Conservation (phyloP, 1,139 yeast genomes). For the Nakaseomyces sp. region DNA sequence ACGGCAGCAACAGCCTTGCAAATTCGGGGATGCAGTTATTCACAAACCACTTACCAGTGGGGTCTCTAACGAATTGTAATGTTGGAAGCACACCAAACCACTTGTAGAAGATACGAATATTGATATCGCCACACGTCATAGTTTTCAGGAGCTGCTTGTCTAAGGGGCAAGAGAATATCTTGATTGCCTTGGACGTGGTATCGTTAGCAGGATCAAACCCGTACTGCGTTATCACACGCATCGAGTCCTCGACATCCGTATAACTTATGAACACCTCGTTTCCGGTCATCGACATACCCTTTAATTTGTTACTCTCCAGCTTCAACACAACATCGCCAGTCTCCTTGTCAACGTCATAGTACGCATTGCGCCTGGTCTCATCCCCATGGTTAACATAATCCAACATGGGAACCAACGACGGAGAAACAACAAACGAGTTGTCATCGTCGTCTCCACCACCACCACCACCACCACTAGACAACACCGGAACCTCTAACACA, state of each 20-base stretch:
- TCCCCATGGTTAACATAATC: conserved; percentile 58
- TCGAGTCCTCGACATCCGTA: conserved; percentile 40
- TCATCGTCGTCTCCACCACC: too few species aligned
- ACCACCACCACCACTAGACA: background rate
- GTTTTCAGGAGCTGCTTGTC: background rate
- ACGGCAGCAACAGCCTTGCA: background rate
- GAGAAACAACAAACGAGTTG: conserved; percentile 37
- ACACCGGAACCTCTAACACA: conserved; percentile 52
- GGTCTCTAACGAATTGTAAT: background rate
- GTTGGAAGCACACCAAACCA: conserved; percentile 1
- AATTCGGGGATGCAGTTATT: background rate
- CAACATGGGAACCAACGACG: conserved; percentile 54
- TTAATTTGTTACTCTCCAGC: conserved; percentile 19
- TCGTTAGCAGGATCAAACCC: conserved; percentile 39
- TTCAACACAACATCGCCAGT: conserved; percentile 41
- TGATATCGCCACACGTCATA: background rate
- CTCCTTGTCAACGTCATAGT: conserved; percentile 50
- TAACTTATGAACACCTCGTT: conserved; percentile 44
- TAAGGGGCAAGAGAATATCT: conserved; percentile 2
- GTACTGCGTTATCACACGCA: conserved; percentile 42
- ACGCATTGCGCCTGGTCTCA: conserved; percentile 39
- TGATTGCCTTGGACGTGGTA: background rate
- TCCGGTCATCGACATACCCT: too few species aligned
- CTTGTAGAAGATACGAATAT: background rate
- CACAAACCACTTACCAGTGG: background rate